phyloP scores from a whole-genome alignment of 495 filamentous ascomycete species.

The Hypoxylon subgilvum region DNA sequence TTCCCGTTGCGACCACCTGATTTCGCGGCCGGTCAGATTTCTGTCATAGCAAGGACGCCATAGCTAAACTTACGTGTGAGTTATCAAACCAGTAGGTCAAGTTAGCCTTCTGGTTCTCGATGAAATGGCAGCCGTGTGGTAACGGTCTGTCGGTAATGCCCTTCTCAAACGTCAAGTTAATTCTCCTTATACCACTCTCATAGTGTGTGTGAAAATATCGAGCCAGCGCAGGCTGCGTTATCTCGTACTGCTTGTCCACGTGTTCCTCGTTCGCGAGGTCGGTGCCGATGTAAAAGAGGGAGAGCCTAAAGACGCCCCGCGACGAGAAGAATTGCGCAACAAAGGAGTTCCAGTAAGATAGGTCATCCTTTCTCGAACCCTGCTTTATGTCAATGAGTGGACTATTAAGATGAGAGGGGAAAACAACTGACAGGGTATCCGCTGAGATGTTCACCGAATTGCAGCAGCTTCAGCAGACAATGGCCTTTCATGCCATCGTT shows the following conservation, averaged over 20 bases:
- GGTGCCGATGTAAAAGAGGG: constrained; percentile 51
- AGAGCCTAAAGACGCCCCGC: constrained; percentile 70
- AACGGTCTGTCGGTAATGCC: constrained; percentile 61
- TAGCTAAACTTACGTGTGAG: constrained; percentile 65
- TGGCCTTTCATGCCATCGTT: constrained; percentile 62
- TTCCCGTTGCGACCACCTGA: constrained; percentile 69
- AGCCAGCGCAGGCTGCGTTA: constrained; percentile 73
- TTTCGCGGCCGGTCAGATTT: neutral
- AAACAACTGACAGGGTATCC: constrained; percentile 62
- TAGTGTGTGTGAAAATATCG: constrained; percentile 84
- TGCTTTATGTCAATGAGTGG: constrained; percentile 39
- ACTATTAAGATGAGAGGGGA: neutral
- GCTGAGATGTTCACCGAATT: constrained; percentile 74
- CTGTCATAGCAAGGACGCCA: too few species aligned
- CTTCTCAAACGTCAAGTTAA: constrained; percentile 75
- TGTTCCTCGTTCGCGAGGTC: constrained; percentile 47
- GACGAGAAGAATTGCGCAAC: constrained; percentile 78
- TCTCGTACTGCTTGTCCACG: constrained; percentile 74
- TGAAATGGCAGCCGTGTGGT: constrained; percentile 66
- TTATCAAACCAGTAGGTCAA: constrained; percentile 77
- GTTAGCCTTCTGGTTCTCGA: constrained; percentile 66
- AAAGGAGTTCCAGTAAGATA: constrained; percentile 75
- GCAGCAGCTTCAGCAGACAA: constrained; percentile 67
- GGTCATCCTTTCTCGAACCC: constrained; percentile 63
- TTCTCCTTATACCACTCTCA: constrained; percentile 77